phyloP scores from a whole-genome alignment of 108 stramenopile genomes.

The Conticribra weissflogii region DNA sequence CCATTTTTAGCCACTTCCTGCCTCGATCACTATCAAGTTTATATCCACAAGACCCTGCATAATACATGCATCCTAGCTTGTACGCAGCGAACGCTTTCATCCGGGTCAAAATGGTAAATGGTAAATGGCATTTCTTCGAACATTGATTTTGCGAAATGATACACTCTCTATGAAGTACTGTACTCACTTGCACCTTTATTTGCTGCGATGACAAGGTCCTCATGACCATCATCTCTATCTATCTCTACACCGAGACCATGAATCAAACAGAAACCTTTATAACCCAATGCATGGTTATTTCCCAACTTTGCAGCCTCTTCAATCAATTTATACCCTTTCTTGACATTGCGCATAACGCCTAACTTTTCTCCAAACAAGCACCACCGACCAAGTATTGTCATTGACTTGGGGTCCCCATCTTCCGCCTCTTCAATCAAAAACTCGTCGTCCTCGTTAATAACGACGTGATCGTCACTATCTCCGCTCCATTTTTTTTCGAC shows the following conservation, averaged over 20 bases:
- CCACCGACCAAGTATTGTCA: conserved; percentile 19
- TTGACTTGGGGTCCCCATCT: conserved; percentile 4
- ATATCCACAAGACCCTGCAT: conserved; percentile 18
- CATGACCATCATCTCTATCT: conserved; percentile 14
- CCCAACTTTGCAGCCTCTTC: conserved; percentile 20
- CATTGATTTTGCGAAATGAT: too few species aligned
- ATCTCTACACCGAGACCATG: conserved; percentile 20
- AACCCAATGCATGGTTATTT: conserved; percentile 19
- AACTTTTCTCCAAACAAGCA: conserved; percentile 16
- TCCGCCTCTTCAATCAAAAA: conserved; percentile 10
- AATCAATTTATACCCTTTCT: conserved; percentile 11
- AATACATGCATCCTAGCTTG: conserved; percentile 18
- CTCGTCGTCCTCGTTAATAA: too few species aligned
- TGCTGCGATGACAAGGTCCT: conserved; percentile 20
- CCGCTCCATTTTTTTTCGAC: background rate
- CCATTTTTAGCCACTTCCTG: conserved; percentile 9
- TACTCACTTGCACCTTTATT: conserved; percentile 23
- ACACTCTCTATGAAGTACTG: background rate
- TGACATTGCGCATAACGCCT: conserved; percentile 8
- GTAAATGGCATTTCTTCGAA: background rate
- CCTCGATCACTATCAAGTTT: conserved; percentile 11
- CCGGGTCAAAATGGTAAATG: background rate
- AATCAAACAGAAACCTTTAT: conserved; percentile 7
- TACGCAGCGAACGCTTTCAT: conserved; percentile 19
- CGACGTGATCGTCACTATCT: background rate